Evolutionary conservation across 257 asterid species (phyloP).

Genomic region (Paraleonurus japonicus): DNA sequence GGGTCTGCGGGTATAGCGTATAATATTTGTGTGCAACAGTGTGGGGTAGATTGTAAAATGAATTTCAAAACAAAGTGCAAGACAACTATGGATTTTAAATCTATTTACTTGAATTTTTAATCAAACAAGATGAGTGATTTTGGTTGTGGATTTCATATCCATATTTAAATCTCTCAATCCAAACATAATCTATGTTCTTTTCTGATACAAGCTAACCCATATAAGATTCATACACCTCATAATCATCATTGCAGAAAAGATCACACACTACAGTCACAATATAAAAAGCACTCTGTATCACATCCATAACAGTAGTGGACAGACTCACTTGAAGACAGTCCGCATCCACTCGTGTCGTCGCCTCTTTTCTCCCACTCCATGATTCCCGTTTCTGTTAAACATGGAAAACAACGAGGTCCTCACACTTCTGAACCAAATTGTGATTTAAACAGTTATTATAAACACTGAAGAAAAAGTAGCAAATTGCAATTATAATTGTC

Average conservation of each 20-base stretch:
- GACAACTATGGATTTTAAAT: not conserved
- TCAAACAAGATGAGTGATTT: not conserved
- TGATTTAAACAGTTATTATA: not conserved
- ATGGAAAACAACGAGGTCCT: not conserved
- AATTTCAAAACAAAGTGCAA: not conserved
- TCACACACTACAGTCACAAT: not conserved
- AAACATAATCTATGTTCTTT: not conserved
- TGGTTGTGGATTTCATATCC: not conserved
- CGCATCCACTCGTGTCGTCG: not conserved
- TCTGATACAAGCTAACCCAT: not conserved
- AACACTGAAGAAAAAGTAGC: not conserved
- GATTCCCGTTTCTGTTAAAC: not conserved
- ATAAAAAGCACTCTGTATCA: not conserved
- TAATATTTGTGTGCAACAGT: no score
- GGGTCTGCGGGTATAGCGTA: no score
- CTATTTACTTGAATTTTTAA: not conserved
- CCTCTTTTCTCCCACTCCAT: not conserved
- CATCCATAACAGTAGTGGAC: not conserved
- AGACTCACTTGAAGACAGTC: not conserved
- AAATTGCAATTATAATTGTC: not conserved
- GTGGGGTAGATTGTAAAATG: not conserved
- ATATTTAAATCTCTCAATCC: not conserved
- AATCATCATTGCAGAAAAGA: not conserved
- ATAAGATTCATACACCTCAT: not conserved
- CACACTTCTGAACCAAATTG: conserved; percentile 4